These are phyloP conservation scores for Prinsepia uniflora DNA, from an alignment of 306 rosid genomes.

Conservation along the genomic window DNA sequence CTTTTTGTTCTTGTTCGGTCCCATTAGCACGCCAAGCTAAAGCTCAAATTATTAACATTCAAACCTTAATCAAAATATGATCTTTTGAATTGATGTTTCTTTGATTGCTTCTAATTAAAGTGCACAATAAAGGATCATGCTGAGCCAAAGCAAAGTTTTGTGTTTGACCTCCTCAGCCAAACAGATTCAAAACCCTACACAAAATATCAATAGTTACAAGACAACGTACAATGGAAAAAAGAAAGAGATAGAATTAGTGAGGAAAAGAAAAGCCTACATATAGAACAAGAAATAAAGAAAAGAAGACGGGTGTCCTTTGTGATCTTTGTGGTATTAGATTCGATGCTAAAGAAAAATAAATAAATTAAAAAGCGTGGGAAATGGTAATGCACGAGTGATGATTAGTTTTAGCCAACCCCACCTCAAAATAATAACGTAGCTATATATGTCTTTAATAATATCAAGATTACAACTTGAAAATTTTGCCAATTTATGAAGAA, in stretches of 20 bases:
- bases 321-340: neutral
- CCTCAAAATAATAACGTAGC: neutral
- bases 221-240: neutral
- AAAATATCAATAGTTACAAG: neutral
- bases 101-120: conserved; percentile 22
- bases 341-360: neutral
- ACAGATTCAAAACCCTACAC: neutral
- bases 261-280: conserved; percentile 2
- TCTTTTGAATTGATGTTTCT: conserved; percentile 10
- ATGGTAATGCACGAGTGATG: neutral
- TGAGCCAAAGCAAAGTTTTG: conserved; percentile 6
- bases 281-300: neutral
- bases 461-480: too few relatives aligned
- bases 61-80: neutral
- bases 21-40: conserved; percentile 33
- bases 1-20: neutral
- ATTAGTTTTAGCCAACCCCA: neutral
- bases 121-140: conserved; percentile 7
- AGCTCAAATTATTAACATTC: conserved; percentile 27
- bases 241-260: neutral
- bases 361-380: conserved; percentile 1
- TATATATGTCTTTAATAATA: too few relatives aligned
- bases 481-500: too few relatives aligned
- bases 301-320: neutral
- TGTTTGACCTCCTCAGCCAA: conserved; percentile 19